phyloP scores from a whole-genome alignment of 1,139 yeast species.

The Suhomyces yuchorum region DNA sequence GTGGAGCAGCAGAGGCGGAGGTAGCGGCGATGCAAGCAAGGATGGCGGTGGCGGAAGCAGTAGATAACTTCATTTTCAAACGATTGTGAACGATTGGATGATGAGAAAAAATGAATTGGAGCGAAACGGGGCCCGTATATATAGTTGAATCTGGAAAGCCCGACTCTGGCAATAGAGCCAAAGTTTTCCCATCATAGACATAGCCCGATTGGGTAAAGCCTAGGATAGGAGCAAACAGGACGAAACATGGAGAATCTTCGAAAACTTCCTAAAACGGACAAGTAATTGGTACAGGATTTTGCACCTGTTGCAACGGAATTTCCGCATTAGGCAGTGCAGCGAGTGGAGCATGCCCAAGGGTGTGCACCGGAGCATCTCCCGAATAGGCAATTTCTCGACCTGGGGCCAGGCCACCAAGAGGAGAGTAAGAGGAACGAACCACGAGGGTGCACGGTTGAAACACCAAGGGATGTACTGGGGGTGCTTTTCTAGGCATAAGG shows the following conservation, averaged over 20 bases:
- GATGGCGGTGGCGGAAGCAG: slow-evolving; percentile 34
- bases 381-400: slow-evolving; percentile 15
- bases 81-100: slow-evolving; percentile 11
- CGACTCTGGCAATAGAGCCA: neutral
- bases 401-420: neutral
- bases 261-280: slow-evolving; percentile 16
- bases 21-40: slow-evolving; percentile 36
- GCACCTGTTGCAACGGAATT: slow-evolving; percentile 12
- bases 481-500: neutral
- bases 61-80: slow-evolving; percentile 33
- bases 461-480: neutral
- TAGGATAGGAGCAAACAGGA: neutral
- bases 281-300: slow-evolving; percentile 8
- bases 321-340: slow-evolving; percentile 9
- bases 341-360: neutral
- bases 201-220: slow-evolving; percentile 9
- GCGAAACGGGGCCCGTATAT: slow-evolving; percentile 1
- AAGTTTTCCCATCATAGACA: neutral
- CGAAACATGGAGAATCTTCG: neutral
- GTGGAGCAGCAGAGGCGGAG: slow-evolving; percentile 39
- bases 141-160: slow-evolving; percentile 2
- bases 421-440: neutral
- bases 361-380: slow-evolving; percentile 14
- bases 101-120: neutral
- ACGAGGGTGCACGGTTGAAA: neutral